A percentile compares a stretch with the other conserved stretches of the same genome.
Evolutionary conservation across 2,329 filamentous ascomycete genomes (phyloP).

Genomic region (Hymenoscyphus occultus): DNA sequence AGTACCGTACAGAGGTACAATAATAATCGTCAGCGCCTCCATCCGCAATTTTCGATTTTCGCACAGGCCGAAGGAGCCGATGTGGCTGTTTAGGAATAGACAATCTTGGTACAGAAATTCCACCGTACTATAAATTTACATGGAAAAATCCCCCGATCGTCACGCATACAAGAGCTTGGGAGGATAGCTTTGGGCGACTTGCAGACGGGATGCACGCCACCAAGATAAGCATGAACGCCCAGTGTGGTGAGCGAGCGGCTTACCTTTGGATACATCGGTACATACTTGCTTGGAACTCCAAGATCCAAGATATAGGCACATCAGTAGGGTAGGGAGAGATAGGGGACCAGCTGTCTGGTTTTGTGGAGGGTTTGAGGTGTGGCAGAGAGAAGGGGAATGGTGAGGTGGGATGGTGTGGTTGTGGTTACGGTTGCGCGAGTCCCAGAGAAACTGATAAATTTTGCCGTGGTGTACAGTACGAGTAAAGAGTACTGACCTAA

Average conservation of each 20-base stretch:
- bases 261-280: neutral
- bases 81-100: neutral
- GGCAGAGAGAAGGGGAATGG: too few species aligned
- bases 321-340: neutral
- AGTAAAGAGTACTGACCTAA: too few species aligned
- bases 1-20: too few species aligned
- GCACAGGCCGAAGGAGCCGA: neutral
- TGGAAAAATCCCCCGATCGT: too few species aligned
- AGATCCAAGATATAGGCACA: too few species aligned
- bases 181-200: neutral
- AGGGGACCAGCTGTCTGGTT: neutral
- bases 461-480: too few species aligned
- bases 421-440: neutral
- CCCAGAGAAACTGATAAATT: neutral
- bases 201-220: neutral
- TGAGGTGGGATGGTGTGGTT: too few species aligned
- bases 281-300: neutral
- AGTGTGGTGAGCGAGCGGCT: neutral
- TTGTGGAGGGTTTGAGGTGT: neutral
- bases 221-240: neutral
- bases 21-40: too few species aligned
- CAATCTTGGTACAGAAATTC: too few species aligned
- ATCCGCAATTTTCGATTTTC: neutral
- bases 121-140: too few species aligned
- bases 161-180: too few species aligned